These are phyloP conservation scores for Trichoderma cornu-damae DNA, from an alignment of 2,329 filamentous ascomycete genomes.

Conservation along the genomic window DNA sequence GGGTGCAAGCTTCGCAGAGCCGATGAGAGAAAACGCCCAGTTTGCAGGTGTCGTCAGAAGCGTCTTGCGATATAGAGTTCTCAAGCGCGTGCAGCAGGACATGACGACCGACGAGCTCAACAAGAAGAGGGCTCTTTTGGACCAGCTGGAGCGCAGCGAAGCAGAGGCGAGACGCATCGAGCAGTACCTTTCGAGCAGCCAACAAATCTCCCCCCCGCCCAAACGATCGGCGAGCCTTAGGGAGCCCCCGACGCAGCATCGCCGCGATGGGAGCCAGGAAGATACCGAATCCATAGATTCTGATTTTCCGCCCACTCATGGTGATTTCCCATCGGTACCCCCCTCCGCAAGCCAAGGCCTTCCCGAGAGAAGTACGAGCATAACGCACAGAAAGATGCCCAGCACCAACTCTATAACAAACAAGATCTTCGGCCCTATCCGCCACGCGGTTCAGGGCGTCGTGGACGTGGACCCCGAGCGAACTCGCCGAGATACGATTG, in stretches of 20 bases:
- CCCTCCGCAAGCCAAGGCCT: slow-evolving; percentile 71
- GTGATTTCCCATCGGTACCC: slow-evolving; percentile 57
- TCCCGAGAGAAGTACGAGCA: slow-evolving; percentile 48
- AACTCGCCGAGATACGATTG: slow-evolving; percentile 86
- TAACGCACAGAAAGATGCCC: slow-evolving; percentile 67
- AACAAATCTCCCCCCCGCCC: slow-evolving; percentile 56
- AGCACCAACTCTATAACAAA: slow-evolving; percentile 88
- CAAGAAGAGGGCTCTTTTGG: slow-evolving; percentile 77
- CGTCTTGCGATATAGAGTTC: slow-evolving; percentile 80
- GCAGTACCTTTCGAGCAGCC: slow-evolving; percentile 76
- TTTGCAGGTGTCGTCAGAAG: slow-evolving; percentile 90
- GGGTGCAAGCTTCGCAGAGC: slow-evolving; percentile 93
- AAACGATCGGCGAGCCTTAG: slow-evolving; percentile 60
- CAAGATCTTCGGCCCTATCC: slow-evolving; percentile 92
- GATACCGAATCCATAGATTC: slow-evolving; percentile 91
- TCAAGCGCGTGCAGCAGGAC: slow-evolving; percentile 95
- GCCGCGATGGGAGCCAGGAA: slow-evolving; percentile 57
- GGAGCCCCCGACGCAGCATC: slow-evolving; percentile 45
- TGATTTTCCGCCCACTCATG: slow-evolving; percentile 87
- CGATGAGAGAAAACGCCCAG: slow-evolving; percentile 95
- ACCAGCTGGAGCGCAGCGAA: slow-evolving; percentile 89
- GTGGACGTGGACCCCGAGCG: slow-evolving; percentile 94
- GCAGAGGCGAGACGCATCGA: slow-evolving; percentile 89
- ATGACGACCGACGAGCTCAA: slow-evolving; percentile 91
- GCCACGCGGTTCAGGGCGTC: slow-evolving; percentile 92